A percentile compares a stretch with the other conserved stretches of the same genome.
Conservation (phyloP, 164 flowering plant genomes). For the Aristolochia californica region DNA sequence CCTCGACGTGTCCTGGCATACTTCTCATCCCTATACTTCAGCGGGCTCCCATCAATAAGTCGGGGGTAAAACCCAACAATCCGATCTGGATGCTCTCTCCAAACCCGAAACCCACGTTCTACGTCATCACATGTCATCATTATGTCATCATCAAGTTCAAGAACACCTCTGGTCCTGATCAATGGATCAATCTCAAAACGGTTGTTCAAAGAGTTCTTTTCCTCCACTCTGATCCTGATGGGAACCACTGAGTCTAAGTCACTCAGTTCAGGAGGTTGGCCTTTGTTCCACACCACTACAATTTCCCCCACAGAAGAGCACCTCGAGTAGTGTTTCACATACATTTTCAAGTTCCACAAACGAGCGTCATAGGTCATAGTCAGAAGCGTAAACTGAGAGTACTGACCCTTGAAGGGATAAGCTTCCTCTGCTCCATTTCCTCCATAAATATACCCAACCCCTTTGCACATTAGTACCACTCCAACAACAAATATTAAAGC, state of each 20-base stretch:
- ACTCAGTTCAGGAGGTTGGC: slow-evolving; percentile 42
- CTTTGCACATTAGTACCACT: slow-evolving; percentile 42
- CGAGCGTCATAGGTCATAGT: slow-evolving; percentile 95
- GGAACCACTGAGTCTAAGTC: slow-evolving; percentile 84
- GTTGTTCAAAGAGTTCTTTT: slow-evolving; percentile 72
- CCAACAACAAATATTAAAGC: slow-evolving; percentile 30
- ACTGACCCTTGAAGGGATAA: slow-evolving; percentile 52
- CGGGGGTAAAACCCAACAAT: slow-evolving; percentile 93
- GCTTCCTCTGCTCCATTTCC: slow-evolving; percentile 79
- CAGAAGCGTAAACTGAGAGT: slow-evolving; percentile 80
- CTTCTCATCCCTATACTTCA: slow-evolving; percentile 70
- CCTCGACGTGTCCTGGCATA: slow-evolving; percentile 60
- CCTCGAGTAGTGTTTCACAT: slow-evolving; percentile 80
- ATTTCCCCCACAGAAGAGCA: slow-evolving; percentile 87
- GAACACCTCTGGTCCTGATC: slow-evolving; percentile 66
- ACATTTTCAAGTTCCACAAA: slow-evolving; percentile 89
- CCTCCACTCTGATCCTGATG: slow-evolving; percentile 63
- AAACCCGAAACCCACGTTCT: slow-evolving; percentile 75
- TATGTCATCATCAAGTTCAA: slow-evolving; percentile 93
- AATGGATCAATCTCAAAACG: slow-evolving; percentile 60
- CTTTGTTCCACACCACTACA: slow-evolving; percentile 94
- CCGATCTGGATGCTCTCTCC: slow-evolving; percentile 83
- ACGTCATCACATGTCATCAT: slow-evolving; percentile 88
- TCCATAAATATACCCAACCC: slow-evolving; percentile 54
- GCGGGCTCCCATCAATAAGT: slow-evolving; percentile 37